A percentile compares a stretch with the other conserved stretches of the same genome.
Evolutionary conservation across 495 filamentous ascomycete species (phyloP).

Genomic region (Penicillium subrubescens): DNA sequence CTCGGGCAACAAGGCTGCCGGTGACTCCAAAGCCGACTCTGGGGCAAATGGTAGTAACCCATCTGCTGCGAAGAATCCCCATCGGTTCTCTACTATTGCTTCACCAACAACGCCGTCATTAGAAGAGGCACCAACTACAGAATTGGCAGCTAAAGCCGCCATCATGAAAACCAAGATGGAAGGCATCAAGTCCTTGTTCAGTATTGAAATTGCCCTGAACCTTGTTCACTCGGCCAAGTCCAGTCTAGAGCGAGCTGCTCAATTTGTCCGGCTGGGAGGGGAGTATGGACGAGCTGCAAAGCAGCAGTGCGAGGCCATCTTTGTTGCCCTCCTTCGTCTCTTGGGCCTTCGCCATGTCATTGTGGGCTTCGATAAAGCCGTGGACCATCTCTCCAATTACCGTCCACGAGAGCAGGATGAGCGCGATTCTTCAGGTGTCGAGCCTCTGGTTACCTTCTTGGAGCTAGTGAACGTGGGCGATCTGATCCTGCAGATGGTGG

Average conservation of each 20-base stretch:
- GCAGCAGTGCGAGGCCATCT: slow-evolving; percentile 89
- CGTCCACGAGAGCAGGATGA: slow-evolving; percentile 83
- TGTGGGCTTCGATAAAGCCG: slow-evolving; percentile 86
- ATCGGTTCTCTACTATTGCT: slow-evolving; percentile 55
- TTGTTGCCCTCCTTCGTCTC: slow-evolving; percentile 78
- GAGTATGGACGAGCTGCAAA: slow-evolving; percentile 81
- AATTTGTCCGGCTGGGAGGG: slow-evolving; percentile 77
- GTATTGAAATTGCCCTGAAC: slow-evolving; percentile 89
- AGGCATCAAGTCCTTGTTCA: slow-evolving; percentile 91
- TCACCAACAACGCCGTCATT: slow-evolving; percentile 51
- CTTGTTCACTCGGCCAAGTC: slow-evolving; percentile 90
- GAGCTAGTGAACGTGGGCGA: slow-evolving; percentile 98
- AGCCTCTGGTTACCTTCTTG: slow-evolving; percentile 91
- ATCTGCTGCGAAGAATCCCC: slow-evolving; percentile 46
- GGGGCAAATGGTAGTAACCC: slow-evolving; percentile 38
- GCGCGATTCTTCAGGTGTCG: slow-evolving; percentile 71
- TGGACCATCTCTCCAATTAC: slow-evolving; percentile 87
- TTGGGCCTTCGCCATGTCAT: slow-evolving; percentile 88
- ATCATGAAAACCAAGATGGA: slow-evolving; percentile 94
- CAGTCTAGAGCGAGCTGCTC: slow-evolving; percentile 79
- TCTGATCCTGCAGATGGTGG: slow-evolving; percentile 97
- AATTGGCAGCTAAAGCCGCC: slow-evolving; percentile 92
- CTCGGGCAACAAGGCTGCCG: slow-evolving; percentile 51
- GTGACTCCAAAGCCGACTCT: slow-evolving; percentile 32
- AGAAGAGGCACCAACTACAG: slow-evolving; percentile 76